Base-by-base conservation (phyloP, 23 red algal species). In the Agarophyton chilense region DNA sequence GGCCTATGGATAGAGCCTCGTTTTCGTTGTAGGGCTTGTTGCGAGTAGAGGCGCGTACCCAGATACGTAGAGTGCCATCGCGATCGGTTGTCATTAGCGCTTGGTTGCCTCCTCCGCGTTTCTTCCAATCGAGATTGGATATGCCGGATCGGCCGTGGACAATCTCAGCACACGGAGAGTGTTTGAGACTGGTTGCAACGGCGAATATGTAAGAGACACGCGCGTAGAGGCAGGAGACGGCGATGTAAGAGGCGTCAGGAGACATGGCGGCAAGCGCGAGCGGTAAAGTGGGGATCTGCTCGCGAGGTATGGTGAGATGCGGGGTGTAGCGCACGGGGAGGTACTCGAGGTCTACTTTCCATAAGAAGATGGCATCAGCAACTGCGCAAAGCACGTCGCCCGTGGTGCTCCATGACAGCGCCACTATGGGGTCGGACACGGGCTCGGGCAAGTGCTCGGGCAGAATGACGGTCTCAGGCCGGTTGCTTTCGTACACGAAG, bases 31-130 rank as follows among this genome's bases (percentile, higher is more conserved):
- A 40, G 13, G 56, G 38, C 19, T 58, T 61, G 43, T 46, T 63
- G n/a, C 46, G 43, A 2, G 51, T 33, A 13, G 62, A 79, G 18
- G 82, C 75, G 36, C 87, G 76, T 7, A 91, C 90, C 90, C 91
- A 98, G 24, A 98, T 55, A 6, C 91, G 83, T 42, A 98, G 42
- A 21, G 61, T 91, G 14, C 95, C 95, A 70, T 98, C 95, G 68
- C 58, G 64, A 82, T 98, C 95, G 9, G 77, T 57, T 26, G 90
- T 90, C 68, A 98, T 86, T n/a, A 98, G 80, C 50, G 95, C 95
- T 32, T 80, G 79, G 82, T 89, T 86, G 33, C 95, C 95, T 16
- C 90, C 92, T 21, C 95, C 89, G 12, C 88, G 52, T 35, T 54
- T 72, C 70, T 98, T 98, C 95, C 95, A 98, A 24, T 93, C 83